Conservation (phyloP, 331 rosid species). For the Prunus yedoensis region DNA sequence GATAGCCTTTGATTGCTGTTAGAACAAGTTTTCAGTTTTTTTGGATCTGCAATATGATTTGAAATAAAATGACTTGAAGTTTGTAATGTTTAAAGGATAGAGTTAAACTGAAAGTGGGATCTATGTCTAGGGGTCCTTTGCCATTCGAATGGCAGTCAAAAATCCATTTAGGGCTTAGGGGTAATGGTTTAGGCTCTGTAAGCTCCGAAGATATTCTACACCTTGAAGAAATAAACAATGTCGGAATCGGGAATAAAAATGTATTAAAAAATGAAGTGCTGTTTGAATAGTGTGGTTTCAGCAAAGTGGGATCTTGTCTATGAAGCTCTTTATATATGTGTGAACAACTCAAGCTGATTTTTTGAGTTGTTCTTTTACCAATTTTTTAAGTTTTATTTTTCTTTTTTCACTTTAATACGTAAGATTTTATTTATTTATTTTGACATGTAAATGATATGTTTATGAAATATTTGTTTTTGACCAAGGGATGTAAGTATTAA, state of each 20-base stretch:
- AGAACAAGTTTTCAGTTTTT: not conserved
- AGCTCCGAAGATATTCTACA: not conserved
- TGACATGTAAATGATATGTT: not conserved
- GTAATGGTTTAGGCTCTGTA: not conserved
- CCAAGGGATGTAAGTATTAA: not conserved
- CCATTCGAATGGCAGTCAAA: not conserved
- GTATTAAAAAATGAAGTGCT: not conserved
- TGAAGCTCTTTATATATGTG: too few relatives aligned
- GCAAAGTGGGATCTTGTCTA: too few relatives aligned
- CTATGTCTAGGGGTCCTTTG: not conserved
- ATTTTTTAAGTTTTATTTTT: not conserved
- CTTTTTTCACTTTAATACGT: not conserved
- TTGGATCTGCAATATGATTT: not conserved
- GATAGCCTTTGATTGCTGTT: not conserved
- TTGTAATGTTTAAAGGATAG: not conserved
- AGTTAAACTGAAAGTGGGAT: not conserved
- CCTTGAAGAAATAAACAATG: not conserved
- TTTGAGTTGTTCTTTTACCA: not conserved
- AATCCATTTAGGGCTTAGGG: not conserved
- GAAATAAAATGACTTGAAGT: not conserved
- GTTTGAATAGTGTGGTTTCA: not conserved
- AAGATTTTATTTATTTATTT: not conserved
- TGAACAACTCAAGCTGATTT: too few relatives aligned
- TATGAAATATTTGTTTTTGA: not conserved
- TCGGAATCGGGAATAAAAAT: not conserved